phyloP scores from a whole-genome alignment of 225 moss, liverwort and hornwort genomes.

The Bryum argenteum region DNA sequence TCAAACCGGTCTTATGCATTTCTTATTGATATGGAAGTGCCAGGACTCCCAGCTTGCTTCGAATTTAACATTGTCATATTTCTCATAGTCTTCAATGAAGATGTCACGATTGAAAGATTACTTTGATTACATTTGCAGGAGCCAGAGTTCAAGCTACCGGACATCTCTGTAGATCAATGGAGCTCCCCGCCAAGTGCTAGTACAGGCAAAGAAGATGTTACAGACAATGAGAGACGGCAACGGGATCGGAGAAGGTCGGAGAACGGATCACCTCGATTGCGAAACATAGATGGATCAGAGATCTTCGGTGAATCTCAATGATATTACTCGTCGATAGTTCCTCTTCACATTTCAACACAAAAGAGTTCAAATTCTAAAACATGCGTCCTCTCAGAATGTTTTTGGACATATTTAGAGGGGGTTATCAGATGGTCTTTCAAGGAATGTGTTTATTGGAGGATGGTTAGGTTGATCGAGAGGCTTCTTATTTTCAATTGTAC shows the following conservation, averaged over 20 bases:
- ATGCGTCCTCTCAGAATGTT: conserved; percentile 14
- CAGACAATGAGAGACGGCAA: conserved; percentile 35
- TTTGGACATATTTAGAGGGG: conserved; percentile 6
- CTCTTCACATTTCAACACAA: not conserved
- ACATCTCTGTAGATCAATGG: conserved; percentile 58
- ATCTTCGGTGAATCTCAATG: conserved; percentile 45
- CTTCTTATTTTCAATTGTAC: conserved; percentile 35
- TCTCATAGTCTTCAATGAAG: conserved; percentile 1
- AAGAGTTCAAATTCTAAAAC: conserved; percentile 20
- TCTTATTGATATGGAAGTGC: not conserved
- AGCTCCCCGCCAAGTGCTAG: conserved; percentile 35
- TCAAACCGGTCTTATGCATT: not conserved
- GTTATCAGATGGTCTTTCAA: conserved; percentile 26
- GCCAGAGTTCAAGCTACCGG: conserved; percentile 57
- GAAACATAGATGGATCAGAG: conserved; percentile 64
- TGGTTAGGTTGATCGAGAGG: conserved; percentile 21
- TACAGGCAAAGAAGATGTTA: conserved; percentile 9
- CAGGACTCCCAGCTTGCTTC: not conserved
- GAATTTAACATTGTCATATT: not conserved
- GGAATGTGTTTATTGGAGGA: conserved; percentile 23
- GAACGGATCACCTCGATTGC: conserved; percentile 56
- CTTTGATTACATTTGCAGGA: conserved; percentile 39
- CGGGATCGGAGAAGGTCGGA: conserved; percentile 44
- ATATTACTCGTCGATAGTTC: conserved; percentile 11
- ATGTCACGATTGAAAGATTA: conserved; percentile 12